Evolutionary conservation across 352 stramenopile species (phyloP).

Genomic region (Pythium periplocum): DNA sequence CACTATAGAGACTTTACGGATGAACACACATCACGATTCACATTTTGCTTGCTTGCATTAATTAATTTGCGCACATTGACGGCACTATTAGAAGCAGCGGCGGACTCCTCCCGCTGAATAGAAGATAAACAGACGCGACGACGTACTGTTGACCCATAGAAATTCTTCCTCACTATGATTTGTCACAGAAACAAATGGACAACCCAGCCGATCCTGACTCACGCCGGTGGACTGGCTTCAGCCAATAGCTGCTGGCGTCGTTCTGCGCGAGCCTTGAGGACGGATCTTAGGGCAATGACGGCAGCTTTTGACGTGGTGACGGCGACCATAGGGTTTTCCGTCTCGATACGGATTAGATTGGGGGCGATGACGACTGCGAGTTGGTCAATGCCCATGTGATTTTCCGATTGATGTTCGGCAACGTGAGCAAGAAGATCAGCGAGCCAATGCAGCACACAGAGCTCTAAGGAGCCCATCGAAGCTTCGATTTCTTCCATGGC

Average conservation of each 20-base stretch:
- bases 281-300: slow-evolving; percentile 67
- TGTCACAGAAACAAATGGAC: no score
- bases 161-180: no score
- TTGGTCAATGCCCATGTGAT: slow-evolving; percentile 89
- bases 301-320: slow-evolving; percentile 79
- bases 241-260: slow-evolving; percentile 8
- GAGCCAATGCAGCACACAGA: slow-evolving; percentile 74
- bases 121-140: no score
- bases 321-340: slow-evolving; percentile 81
- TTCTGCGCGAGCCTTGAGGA: slow-evolving; percentile 38
- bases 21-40: no score
- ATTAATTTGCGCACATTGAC: no score
- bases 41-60: no score
- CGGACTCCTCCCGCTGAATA: no score
- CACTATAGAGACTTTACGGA: slow-evolving; percentile 1
- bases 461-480: slow-evolving; percentile 51
- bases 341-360: slow-evolving; percentile 86
- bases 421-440: slow-evolving; percentile 75
- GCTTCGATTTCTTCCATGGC: slow-evolving; percentile 33
- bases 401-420: slow-evolving; percentile 58
- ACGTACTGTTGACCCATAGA: no score
- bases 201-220: no score
- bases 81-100: no score
- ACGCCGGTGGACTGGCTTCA: neutral
- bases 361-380: slow-evolving; percentile 86